Evolutionary conservation across 2,329 filamentous ascomycete species (phyloP), one percentile per base, ranked within the genome.

Genomic region (Fusarium xylarioides): DNA sequence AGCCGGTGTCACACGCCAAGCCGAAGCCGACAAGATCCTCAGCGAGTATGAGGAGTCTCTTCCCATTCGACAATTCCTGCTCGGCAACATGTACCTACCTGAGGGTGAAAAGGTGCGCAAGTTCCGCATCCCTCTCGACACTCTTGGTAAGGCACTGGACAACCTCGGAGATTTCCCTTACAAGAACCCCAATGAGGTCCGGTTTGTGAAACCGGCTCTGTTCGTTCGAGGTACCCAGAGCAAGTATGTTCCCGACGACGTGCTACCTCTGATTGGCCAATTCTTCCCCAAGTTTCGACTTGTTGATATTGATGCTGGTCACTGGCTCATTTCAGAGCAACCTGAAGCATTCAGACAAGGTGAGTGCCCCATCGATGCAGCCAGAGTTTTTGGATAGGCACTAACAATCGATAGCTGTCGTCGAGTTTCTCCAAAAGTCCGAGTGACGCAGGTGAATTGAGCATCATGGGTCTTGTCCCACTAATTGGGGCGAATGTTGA

Each of bases 281-380:
- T 96, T 97, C 83, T 97, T 97, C 79, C 94, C 94, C 16, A 86
- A 86, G 30, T 97, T 96, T 78, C 84, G 89, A 79, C 78, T 96
- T 35, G 89, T 86, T 54, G 92, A 95, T 82, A 84, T 97, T 37
- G 91, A 96, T 42, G 88, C 91, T 14, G 94, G 94, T 1, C 94
- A 97, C 81, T 97, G 94, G 94, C 85, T 97, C 10, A 95, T 95
- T 70, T 94, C 93, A n/a, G 94, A 97, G 85, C 91, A 94, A 76
- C 94, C 94, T 0, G 90, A 94, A 78, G 91, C 86, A 15, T 97
- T 97, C 74, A 89, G 91, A 79, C 84, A 88, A 86, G 91, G 93
- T 94, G 80, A 80, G 88, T 34, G 37, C 18, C 5, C 32, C 2
- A 11, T 21, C 3, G n/a, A 26, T 43, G 6, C 21, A 12, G 28